Percentiles rank a stretch among this genome's conserved stretches.
phyloP scores from a whole-genome alignment of 768 basidiomycete species.

The Boletus sensibilis region DNA sequence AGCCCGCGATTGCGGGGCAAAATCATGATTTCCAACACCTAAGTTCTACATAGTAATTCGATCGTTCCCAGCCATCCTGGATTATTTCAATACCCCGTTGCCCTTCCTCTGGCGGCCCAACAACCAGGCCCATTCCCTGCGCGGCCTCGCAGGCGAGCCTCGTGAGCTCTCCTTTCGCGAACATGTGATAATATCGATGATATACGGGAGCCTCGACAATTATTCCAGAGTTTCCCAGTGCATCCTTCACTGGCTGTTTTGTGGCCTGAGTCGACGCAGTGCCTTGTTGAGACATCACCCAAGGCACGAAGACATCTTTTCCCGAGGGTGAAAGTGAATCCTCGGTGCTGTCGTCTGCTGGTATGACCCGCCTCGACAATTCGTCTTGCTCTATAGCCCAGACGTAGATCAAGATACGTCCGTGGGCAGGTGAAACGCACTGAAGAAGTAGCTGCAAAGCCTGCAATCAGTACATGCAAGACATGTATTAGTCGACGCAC shows the following conservation, averaged over 20 bases:
- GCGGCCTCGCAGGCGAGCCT: conserved; percentile 65
- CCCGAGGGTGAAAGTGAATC: conserved; percentile 35
- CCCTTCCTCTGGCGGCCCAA: conserved; percentile 39
- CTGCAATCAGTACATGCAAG: neutral
- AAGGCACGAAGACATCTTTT: conserved; percentile 88
- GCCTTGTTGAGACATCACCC: conserved; percentile 57
- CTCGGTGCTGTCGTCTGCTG: conserved; percentile 20
- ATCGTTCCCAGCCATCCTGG: conserved; percentile 82
- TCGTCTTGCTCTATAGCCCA: conserved; percentile 96
- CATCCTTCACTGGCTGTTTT: conserved; percentile 1
- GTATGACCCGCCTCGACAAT: conserved; percentile 71
- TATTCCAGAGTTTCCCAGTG: neutral
- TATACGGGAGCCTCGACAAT: conserved; percentile 42
- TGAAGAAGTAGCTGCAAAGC: conserved; percentile 55
- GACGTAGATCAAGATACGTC: conserved; percentile 87
- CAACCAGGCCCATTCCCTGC: conserved; percentile 47
- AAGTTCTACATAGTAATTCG: conserved; percentile 84
- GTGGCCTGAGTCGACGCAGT: conserved; percentile 15
- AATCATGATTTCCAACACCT: conserved; percentile 52
- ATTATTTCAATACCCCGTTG: conserved; percentile 60
- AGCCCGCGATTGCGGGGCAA: conserved; percentile 2
- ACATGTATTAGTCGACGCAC: conserved; percentile 37
- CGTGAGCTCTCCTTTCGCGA: conserved; percentile 74
- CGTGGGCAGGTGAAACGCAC: conserved; percentile 63
- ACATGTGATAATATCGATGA: conserved; percentile 97